Evolutionary conservation across 441 rosid genomes (phyloP).

Genomic region (Arabidopsis lyrata): DNA sequence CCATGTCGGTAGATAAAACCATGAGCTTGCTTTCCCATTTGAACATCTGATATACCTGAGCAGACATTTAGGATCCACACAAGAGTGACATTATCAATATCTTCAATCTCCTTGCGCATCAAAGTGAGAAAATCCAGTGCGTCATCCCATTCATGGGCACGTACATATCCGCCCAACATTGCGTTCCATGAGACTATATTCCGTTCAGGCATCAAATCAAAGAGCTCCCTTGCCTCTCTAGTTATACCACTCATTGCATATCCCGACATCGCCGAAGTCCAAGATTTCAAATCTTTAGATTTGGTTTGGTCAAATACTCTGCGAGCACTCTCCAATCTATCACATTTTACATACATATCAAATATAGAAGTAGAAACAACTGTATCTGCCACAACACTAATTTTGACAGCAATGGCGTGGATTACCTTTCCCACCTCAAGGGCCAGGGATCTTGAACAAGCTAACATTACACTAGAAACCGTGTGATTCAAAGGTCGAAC

Average conservation of each 20-base stretch:
- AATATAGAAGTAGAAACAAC: constrained; percentile 71
- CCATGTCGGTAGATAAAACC: constrained; percentile 70
- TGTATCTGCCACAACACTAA: constrained; percentile 52
- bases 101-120: constrained; percentile 56
- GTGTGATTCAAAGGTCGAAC: constrained; percentile 70
- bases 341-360: constrained; percentile 76
- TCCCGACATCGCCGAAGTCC: constrained; percentile 79
- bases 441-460: constrained; percentile 65
- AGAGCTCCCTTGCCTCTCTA: constrained; percentile 73
- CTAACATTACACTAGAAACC: constrained; percentile 68
- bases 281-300: constrained; percentile 62
- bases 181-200: constrained; percentile 84
- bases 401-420: constrained; percentile 66
- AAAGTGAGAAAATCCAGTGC: constrained; percentile 59
- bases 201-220: constrained; percentile 78
- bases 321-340: constrained; percentile 62
- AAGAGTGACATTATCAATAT: constrained; percentile 67
- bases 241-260: constrained; percentile 69
- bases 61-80: constrained; percentile 66
- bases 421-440: constrained; percentile 74
- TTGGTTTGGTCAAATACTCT: constrained; percentile 64
- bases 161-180: constrained; percentile 77
- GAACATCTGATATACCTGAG: constrained; percentile 72
- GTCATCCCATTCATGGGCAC: constrained; percentile 64
- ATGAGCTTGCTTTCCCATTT: constrained; percentile 78